Conservation (phyloP, 495 filamentous ascomycete genomes). For the Bacidia gigantensis region DNA sequence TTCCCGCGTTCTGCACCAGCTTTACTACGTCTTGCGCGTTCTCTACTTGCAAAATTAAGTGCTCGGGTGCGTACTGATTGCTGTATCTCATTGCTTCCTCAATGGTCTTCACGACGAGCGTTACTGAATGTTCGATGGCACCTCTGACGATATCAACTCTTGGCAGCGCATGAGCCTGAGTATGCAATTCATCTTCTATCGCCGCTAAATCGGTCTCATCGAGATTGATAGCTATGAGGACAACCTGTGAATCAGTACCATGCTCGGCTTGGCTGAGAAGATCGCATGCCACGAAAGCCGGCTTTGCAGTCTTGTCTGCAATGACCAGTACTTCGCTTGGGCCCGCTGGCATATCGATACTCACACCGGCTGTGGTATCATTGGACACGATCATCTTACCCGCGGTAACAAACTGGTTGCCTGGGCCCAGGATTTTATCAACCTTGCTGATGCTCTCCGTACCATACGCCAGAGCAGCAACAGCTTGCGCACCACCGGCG, state of each 20-base stretch:
- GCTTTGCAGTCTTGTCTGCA: constrained; percentile 80
- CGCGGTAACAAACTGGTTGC: constrained; percentile 97
- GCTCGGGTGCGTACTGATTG: constrained; percentile 95
- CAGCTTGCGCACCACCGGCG: constrained; percentile 91
- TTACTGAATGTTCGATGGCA: constrained; percentile 83
- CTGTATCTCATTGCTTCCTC: constrained; percentile 75
- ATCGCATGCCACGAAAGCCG: constrained; percentile 90
- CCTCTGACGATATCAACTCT: constrained; percentile 85
- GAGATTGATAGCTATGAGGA: constrained; percentile 77
- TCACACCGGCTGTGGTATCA: constrained; percentile 84
- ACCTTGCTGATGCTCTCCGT: constrained; percentile 74
- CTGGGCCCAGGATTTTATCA: constrained; percentile 95
- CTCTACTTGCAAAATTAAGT: constrained; percentile 81
- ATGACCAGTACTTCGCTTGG: constrained; percentile 93
- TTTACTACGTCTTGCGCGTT: constrained; percentile 57
- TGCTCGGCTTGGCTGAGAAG: constrained; percentile 93
- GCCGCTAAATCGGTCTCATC: constrained; percentile 53
- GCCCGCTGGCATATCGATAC: constrained; percentile 97
- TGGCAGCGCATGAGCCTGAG: constrained; percentile 76
- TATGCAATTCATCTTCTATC: constrained; percentile 82
- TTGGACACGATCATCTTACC: constrained; percentile 97
- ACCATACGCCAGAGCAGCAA: constrained; percentile 60
- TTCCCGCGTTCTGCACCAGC: constrained; percentile 83
- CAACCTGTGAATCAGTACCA: constrained; percentile 87
- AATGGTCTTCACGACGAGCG: constrained; percentile 64